These are phyloP conservation scores for Arthrobotrys musiformis DNA, from an alignment of 2,329 filamentous ascomycete species.

Conservation along the genomic window DNA sequence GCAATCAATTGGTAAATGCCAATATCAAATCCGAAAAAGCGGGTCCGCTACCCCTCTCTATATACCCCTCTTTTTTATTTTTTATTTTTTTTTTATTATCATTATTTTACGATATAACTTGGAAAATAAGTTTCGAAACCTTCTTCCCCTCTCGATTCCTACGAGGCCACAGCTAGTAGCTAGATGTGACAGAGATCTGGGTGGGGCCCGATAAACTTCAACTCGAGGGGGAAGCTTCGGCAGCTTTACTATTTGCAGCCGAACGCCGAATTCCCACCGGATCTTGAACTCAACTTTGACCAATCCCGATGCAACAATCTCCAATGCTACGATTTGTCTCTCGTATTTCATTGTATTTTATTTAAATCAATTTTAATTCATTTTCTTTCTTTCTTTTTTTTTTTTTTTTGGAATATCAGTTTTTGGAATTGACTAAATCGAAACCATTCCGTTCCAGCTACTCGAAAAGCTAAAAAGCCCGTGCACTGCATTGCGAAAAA, in stretches of 20 bases:
- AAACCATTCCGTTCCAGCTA: background rate
- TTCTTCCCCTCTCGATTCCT: too few relatives aligned
- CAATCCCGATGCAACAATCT: background rate
- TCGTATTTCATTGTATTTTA: background rate
- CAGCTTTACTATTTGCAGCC: slow-evolving; percentile 4
- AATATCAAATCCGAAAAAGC: too few relatives aligned
- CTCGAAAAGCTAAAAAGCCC: background rate
- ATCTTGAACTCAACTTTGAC: background rate
- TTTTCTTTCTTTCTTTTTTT: too few relatives aligned
- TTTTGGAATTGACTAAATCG: too few relatives aligned
- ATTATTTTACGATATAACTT: background rate
- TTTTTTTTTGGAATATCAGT: too few relatives aligned
- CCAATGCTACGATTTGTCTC: background rate
- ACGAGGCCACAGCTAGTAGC: too few relatives aligned
- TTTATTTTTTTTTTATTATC: background rate
- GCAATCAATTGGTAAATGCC: too few relatives aligned
- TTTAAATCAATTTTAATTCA: too few relatives aligned
- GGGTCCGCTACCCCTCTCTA: too few relatives aligned
- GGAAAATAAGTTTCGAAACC: background rate
- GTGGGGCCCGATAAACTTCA: background rate
- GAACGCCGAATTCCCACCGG: background rate
- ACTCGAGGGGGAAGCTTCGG: background rate
- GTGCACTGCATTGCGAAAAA: slow-evolving; percentile 11
- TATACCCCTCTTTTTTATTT: background rate
- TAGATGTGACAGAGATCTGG: background rate